Conservation (phyloP, 345 rosid genomes). For the Heritiera littoralis region DNA sequence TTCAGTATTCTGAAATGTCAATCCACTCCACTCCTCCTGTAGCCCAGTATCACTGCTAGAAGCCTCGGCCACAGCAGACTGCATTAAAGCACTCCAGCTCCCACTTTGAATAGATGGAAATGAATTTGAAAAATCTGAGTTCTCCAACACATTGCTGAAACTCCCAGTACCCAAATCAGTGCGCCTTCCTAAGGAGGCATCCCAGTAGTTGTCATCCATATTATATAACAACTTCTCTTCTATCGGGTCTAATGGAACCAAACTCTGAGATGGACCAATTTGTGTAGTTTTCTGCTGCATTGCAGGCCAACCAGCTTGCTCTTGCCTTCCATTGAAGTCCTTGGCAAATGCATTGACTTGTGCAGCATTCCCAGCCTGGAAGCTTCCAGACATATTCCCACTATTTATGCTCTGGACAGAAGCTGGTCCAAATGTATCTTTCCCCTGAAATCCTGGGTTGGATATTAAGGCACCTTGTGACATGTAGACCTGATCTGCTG, state of each 20-base stretch:
- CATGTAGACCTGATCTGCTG: constrained; percentile 32
- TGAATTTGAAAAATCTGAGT: constrained; percentile 44
- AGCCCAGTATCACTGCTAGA: constrained; percentile 62
- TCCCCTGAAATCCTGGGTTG: constrained; percentile 44
- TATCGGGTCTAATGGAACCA: constrained; percentile 71
- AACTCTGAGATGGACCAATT: constrained; percentile 37
- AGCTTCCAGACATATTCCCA: constrained; percentile 35
- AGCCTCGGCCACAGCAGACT: constrained; percentile 86
- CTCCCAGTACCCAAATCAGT: constrained; percentile 48
- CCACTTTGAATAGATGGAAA: constrained; percentile 74
- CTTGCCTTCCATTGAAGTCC: constrained; percentile 43
- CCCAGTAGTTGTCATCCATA: constrained; percentile 69
- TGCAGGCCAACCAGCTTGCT: constrained; percentile 43
- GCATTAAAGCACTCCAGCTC: constrained; percentile 97
- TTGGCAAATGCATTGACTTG: constrained; percentile 35
- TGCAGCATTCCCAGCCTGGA: constrained; percentile 32
- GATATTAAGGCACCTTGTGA: constrained; percentile 39
- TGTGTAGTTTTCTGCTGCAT: constrained; percentile 44
- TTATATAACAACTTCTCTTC: constrained; percentile 78
- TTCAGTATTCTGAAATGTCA: constrained; percentile 58
- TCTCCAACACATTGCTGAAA: constrained; percentile 40
- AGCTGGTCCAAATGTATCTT: constrained; percentile 38
- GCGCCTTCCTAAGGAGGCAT: constrained; percentile 40
- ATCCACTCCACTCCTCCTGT: constrained; percentile 79
- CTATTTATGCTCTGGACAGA: constrained; percentile 38